A percentile compares a stretch with the other conserved stretches of the same genome.
Evolutionary conservation across 345 rosid genomes (phyloP).

Genomic region (Camelina sativa): DNA sequence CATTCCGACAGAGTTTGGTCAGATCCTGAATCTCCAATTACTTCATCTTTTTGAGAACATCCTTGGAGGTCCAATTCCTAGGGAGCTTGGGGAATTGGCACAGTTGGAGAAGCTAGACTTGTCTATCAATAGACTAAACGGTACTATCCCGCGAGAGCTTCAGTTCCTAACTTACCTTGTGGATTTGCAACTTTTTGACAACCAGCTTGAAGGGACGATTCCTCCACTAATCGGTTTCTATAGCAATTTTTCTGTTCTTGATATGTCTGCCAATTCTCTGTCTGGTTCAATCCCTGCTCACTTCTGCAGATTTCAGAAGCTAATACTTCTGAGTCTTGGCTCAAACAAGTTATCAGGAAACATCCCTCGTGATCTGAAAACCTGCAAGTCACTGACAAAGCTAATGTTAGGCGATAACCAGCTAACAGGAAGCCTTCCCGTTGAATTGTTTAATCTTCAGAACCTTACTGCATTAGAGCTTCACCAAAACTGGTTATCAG

Average conservation of each 20-base stretch:
- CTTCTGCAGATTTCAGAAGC: slow-evolving; percentile 65
- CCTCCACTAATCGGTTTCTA: slow-evolving; percentile 68
- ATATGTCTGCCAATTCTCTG: slow-evolving; percentile 66
- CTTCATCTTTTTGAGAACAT: slow-evolving; percentile 77
- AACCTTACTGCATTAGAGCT: slow-evolving; percentile 80
- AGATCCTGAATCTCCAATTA: slow-evolving; percentile 55
- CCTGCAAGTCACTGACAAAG: slow-evolving; percentile 66
- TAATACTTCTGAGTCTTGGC: slow-evolving; percentile 77
- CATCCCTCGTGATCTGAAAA: slow-evolving; percentile 64
- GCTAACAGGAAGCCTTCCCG: slow-evolving; percentile 69
- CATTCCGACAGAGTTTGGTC: slow-evolving; percentile 67
- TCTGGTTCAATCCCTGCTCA: slow-evolving; percentile 69
- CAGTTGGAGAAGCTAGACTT: slow-evolving; percentile 69
- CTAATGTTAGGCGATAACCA: slow-evolving; percentile 75
- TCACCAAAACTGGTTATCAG: slow-evolving; percentile 67
- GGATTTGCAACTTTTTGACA: slow-evolving; percentile 77
- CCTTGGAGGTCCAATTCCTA: slow-evolving; percentile 66
- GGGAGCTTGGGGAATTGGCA: slow-evolving; percentile 62
- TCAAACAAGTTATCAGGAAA: slow-evolving; percentile 71
- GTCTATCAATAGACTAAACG: slow-evolving; percentile 72
- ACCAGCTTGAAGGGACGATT: slow-evolving; percentile 64
- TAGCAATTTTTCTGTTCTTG: slow-evolving; percentile 64
- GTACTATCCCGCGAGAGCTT: slow-evolving; percentile 64
- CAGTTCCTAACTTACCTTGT: slow-evolving; percentile 59
- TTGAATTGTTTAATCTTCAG: slow-evolving; percentile 63